These are phyloP conservation scores for Trichoderma orchidacearum DNA, from an alignment of 495 filamentous ascomycete species.

Conservation along the genomic window DNA sequence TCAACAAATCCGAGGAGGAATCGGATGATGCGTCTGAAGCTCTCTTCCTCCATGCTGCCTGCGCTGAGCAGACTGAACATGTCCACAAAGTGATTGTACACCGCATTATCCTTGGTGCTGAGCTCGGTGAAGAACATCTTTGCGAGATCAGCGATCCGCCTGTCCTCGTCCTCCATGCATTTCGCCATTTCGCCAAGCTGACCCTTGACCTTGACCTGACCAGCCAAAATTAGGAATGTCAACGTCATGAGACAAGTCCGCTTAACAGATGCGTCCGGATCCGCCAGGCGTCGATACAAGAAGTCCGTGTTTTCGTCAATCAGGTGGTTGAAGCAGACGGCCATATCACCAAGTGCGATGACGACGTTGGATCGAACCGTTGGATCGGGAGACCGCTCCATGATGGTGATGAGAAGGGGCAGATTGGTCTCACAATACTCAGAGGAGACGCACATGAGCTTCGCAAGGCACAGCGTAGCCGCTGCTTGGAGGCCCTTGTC, in stretches of 20 bases:
- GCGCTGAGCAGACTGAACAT: conserved; percentile 92
- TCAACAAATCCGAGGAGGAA: conserved; percentile 94
- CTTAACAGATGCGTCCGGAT: conserved; percentile 80
- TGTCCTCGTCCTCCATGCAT: conserved; percentile 89
- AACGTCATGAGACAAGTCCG: conserved; percentile 97
- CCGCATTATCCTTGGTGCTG: conserved; percentile 93
- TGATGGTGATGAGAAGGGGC: conserved; percentile 89
- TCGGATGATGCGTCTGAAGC: conserved; percentile 71
- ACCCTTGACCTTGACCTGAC: conserved; percentile 99
- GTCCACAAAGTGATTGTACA: conserved; percentile 98
- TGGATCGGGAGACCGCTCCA: conserved; percentile 82
- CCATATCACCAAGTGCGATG: conserved; percentile 96
- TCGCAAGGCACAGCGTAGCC: conserved; percentile 91
- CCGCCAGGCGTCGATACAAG: conserved; percentile 83
- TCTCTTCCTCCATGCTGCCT: conserved; percentile 72
- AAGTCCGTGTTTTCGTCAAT: conserved; percentile 99
- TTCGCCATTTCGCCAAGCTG: conserved; percentile 99
- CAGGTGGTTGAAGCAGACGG: conserved; percentile 97
- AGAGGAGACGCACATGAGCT: conserved; percentile 91
- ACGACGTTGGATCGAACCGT: conserved; percentile 91
- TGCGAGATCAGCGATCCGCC: conserved; percentile 81
- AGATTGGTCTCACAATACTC: conserved; percentile 94
- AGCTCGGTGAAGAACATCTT: conserved; percentile 98
- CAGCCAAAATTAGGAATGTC: conserved; percentile 92
- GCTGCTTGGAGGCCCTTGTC: conserved; percentile 82